These are phyloP conservation scores for Fraxinus latifolia DNA, from an alignment of 305 asterid species.

Conservation along the genomic window DNA sequence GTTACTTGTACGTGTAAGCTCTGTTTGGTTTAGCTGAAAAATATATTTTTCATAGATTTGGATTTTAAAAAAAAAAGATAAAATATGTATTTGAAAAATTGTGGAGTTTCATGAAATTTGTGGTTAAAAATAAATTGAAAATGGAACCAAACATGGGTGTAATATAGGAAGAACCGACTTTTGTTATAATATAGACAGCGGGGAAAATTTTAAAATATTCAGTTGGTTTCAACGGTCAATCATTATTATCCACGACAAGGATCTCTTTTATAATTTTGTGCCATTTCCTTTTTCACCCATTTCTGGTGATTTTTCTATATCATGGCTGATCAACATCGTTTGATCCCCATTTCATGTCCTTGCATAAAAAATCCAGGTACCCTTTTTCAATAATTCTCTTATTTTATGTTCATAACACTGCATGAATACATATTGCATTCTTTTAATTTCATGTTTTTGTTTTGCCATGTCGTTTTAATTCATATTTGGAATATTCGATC, in stretches of 20 bases:
- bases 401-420: not conserved
- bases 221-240: conserved; percentile 39
- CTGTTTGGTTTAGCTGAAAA: not conserved
- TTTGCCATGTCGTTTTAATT: not conserved
- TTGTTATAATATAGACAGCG: not conserved
- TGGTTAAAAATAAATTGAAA: not conserved
- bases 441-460: not conserved
- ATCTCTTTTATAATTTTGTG: conserved; percentile 22
- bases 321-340: conserved; percentile 20
- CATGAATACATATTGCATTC: not conserved
- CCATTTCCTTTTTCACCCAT: not conserved
- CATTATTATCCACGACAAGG: conserved; percentile 22
- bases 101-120: not conserved
- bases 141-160: not conserved
- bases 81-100: not conserved
- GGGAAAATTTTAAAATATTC: conserved; percentile 24
- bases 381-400: not conserved
- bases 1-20: not conserved
- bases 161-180: not conserved
- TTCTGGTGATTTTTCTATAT: conserved; percentile 8
- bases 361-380: not conserved
- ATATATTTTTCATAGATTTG: not conserved
- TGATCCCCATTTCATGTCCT: conserved; percentile 7
- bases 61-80: not conserved
- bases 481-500: not conserved